These are phyloP conservation scores for Corymbia citriodora DNA, from an alignment of 441 rosid genomes.

Conservation along the genomic window DNA sequence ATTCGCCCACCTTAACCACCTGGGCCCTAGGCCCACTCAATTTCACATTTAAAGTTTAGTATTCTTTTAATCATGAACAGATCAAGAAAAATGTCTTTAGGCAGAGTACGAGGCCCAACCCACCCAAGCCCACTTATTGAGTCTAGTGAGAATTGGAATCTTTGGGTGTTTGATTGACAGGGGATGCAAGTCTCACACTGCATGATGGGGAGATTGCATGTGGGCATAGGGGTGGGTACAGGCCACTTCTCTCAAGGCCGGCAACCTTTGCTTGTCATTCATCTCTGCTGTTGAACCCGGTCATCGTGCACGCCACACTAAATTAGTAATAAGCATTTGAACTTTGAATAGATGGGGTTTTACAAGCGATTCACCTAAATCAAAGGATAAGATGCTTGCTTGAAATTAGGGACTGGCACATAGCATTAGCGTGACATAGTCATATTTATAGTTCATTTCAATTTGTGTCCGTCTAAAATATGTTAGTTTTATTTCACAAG, in stretches of 20 bases:
- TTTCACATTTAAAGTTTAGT: too few species aligned
- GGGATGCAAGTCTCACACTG: background rate
- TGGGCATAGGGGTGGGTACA: background rate
- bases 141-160: background rate
- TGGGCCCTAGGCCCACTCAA: background rate
- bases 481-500: background rate
- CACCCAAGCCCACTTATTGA: background rate
- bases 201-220: background rate
- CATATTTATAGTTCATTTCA: rapidly evolving
- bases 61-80: too few species aligned
- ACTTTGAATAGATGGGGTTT: background rate
- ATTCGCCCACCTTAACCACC: too few species aligned
- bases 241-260: background rate
- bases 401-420: background rate
- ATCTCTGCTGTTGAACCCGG: background rate
- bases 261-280: too few species aligned
- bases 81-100: too few species aligned
- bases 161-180: background rate
- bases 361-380: background rate
- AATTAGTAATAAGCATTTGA: background rate
- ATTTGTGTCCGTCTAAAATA: background rate
- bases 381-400: background rate
- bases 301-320: background rate
- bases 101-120: background rate
- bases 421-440: background rate